Conservation (phyloP, 306 rosid genomes). For the Luffa acutangula region DNA sequence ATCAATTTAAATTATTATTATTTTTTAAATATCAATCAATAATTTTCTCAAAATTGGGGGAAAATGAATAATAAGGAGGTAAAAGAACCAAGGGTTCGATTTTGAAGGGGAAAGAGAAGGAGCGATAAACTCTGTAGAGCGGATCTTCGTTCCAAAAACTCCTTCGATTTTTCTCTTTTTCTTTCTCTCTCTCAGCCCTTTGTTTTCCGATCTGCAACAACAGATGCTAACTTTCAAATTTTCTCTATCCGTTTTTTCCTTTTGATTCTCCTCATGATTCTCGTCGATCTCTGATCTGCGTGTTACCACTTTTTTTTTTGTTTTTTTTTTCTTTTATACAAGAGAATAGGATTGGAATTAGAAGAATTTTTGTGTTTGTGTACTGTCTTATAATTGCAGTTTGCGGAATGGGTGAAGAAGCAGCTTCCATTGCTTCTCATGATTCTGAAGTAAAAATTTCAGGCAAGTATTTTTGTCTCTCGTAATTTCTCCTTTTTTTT, state of each 20-base stretch:
- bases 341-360: background rate
- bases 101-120: background rate
- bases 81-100: background rate
- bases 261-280: background rate
- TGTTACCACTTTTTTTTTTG: too few relatives aligned
- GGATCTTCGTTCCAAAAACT: slow-evolving; percentile 12
- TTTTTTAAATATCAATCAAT: too few relatives aligned
- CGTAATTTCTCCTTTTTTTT: background rate
- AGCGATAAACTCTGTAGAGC: slow-evolving; percentile 10
- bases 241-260: background rate
- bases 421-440: slow-evolving; percentile 12
- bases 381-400: background rate
- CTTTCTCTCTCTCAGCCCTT: background rate
- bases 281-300: background rate
- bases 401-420: slow-evolving; percentile 1
- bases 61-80: background rate
- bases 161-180: background rate
- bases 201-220: slow-evolving; percentile 14
- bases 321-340: background rate
- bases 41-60: background rate
- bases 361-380: background rate
- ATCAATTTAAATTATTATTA: too few relatives aligned
- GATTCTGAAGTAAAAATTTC: slow-evolving; percentile 19
- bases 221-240: background rate
- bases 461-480: slow-evolving; percentile 19